phyloP scores from a whole-genome alignment of 805 yeast species.

The Torulaspora franciscae region DNA sequence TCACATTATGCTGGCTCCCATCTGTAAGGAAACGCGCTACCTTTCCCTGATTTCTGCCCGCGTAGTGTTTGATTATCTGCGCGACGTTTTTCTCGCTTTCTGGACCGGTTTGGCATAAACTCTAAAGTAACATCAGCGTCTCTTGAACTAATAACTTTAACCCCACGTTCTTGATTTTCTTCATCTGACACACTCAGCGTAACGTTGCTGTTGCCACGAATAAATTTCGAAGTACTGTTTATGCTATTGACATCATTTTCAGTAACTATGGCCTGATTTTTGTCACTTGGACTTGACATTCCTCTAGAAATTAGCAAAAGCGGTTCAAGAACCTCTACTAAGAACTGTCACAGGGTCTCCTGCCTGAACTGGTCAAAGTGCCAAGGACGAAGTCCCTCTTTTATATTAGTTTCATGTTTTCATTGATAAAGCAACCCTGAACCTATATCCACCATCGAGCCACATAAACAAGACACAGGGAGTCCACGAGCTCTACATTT shows the following conservation, averaged over 20 bases:
- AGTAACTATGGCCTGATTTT: not conserved
- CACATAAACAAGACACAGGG: not conserved
- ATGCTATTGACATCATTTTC: not conserved
- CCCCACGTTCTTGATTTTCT: not conserved
- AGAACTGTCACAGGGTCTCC: not conserved
- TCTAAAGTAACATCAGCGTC: slow-evolving; percentile 41
- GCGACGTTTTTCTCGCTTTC: not conserved
- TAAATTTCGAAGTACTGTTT: not conserved
- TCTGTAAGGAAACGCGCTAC: not conserved
- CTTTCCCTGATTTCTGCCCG: not conserved
- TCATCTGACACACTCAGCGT: not conserved
- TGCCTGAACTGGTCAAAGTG: not conserved
- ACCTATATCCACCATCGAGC: not conserved
- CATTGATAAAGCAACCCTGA: not conserved
- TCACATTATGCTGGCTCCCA: not conserved
- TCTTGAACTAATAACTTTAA: slow-evolving; percentile 27
- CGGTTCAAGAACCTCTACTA: too few relatives aligned
- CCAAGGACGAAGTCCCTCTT: not conserved
- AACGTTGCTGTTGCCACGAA: not conserved
- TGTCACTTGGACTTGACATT: not conserved
- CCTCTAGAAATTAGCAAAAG: not conserved
- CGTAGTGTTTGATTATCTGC: not conserved
- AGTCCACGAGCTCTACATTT: not conserved
- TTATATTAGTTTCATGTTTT: not conserved
- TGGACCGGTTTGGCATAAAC: slow-evolving; percentile 18